Percentiles rank a stretch among this genome's conserved stretches.
phyloP scores from a whole-genome alignment of 768 basidiomycete species.

The Psilocybe azurescens region DNA sequence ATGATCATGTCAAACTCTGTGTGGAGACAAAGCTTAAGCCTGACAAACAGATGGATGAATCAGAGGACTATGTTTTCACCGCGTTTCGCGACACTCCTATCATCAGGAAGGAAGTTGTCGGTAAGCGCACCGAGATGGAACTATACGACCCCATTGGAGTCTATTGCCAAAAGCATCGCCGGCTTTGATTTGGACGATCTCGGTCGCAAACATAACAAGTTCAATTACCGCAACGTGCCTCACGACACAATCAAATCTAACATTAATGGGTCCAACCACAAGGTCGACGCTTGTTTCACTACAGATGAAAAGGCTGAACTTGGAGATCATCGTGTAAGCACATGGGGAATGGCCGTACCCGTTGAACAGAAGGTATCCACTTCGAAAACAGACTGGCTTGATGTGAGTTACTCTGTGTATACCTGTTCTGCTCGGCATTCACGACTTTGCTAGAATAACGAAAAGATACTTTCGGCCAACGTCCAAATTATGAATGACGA shows the following conservation, averaged over 20 bases:
- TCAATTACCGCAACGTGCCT: background rate
- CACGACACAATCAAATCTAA: background rate
- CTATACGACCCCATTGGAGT: background rate
- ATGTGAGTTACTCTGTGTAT: background rate
- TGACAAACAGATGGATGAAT: too few species aligned
- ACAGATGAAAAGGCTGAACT: background rate
- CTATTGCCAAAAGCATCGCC: background rate
- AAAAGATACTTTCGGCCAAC: background rate
- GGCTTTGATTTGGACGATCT: background rate
- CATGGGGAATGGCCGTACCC: background rate
- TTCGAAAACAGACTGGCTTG: background rate
- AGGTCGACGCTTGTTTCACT: slow-evolving; percentile 1
- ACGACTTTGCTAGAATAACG: background rate
- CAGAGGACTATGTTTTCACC: background rate
- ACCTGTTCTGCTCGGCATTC: too few species aligned
- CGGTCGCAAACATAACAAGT: background rate
- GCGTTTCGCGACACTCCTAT: background rate
- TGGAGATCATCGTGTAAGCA: background rate
- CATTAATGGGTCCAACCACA: background rate
- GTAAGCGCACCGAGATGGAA: background rate
- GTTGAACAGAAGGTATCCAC: background rate
- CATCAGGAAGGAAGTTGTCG: background rate
- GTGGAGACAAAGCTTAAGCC: background rate
- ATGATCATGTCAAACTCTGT: background rate
- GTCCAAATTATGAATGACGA: slow-evolving; percentile 6